These are phyloP conservation scores for Cucumis melo DNA, from an alignment of 306 rosid genomes.

Conservation along the genomic window DNA sequence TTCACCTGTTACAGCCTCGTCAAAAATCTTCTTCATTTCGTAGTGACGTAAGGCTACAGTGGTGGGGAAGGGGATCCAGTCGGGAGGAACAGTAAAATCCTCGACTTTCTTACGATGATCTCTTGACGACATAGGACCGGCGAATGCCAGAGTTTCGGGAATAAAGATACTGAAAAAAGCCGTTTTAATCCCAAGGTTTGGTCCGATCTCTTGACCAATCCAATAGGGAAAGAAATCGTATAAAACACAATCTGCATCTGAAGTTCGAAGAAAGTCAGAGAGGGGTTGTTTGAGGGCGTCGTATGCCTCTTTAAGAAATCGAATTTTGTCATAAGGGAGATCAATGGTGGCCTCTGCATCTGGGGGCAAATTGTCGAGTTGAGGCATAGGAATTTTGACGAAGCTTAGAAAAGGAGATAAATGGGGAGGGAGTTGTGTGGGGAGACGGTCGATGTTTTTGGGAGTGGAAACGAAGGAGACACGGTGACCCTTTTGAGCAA, in stretches of 20 bases:
- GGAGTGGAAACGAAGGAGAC: conserved; percentile 44
- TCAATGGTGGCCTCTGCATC: conserved; percentile 35
- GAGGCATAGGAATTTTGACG: conserved; percentile 28
- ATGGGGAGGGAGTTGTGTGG: conserved; percentile 12
- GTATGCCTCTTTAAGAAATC: conserved; percentile 21
- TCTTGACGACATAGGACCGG: neutral
- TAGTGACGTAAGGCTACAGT: neutral
- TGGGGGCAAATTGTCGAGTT: conserved; percentile 14
- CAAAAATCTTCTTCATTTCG: neutral
- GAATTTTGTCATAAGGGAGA: conserved; percentile 19
- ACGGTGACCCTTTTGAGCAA: conserved; percentile 38
- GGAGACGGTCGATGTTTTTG: conserved; percentile 44
- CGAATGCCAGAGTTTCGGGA: neutral
- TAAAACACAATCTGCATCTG: conserved; percentile 28
- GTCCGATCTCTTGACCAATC: conserved; percentile 10
- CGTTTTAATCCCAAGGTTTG: conserved; percentile 8
- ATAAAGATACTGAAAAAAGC: conserved; percentile 16
- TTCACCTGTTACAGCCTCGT: neutral
- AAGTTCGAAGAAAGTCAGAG: conserved; percentile 16
- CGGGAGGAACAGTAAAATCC: conserved; percentile 6
- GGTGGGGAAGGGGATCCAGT: conserved; percentile 16
- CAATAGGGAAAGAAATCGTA: conserved; percentile 22
- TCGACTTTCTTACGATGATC: conserved; percentile 5
- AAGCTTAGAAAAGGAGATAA: conserved; percentile 11
- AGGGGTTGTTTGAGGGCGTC: conserved; percentile 20